phyloP scores from a whole-genome alignment of 2,329 filamentous ascomycete genomes.

The Hypoxylon rubiginosum region DNA sequence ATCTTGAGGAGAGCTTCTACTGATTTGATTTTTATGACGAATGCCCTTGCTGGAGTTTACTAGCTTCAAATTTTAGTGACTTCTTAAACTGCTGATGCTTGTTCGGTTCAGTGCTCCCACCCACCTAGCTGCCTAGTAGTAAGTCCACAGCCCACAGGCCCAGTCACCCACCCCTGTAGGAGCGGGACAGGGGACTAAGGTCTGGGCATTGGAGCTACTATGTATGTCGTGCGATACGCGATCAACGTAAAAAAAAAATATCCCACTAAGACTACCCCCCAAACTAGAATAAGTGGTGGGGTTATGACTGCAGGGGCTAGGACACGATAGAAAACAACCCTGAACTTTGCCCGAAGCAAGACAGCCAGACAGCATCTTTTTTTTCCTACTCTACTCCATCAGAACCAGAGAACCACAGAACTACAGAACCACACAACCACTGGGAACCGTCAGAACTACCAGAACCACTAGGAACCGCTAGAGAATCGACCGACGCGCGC shows the following conservation, averaged over 20 bases:
- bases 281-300: conserved; percentile 33
- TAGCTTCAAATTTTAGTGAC: not conserved
- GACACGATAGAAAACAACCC: conserved; percentile 24
- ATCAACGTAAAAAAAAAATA: conserved; percentile 42
- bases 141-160: conserved; percentile 14
- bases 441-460: too few species aligned
- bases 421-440: too few species aligned
- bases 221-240: conserved; percentile 43
- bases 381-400: not conserved
- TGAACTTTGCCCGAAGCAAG: conserved; percentile 26
- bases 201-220: conserved; percentile 39
- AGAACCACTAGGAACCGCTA: too few species aligned
- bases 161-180: conserved; percentile 26
- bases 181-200: conserved; percentile 38
- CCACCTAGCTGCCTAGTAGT: too few species aligned
- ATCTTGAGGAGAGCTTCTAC: not conserved
- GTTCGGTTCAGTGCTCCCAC: conserved; percentile 12
- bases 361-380: conserved; percentile 6
- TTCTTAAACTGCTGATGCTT: not conserved
- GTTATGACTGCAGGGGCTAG: conserved; percentile 23
- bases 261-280: conserved; percentile 37
- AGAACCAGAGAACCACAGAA: too few species aligned
- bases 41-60: conserved; percentile 6
- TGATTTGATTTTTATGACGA: not conserved
- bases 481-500: conserved; percentile 19